Percentiles rank a stretch among this genome's conserved stretches.
Conservation (phyloP, 345 rosid species). For the Pistacia atlantica region DNA sequence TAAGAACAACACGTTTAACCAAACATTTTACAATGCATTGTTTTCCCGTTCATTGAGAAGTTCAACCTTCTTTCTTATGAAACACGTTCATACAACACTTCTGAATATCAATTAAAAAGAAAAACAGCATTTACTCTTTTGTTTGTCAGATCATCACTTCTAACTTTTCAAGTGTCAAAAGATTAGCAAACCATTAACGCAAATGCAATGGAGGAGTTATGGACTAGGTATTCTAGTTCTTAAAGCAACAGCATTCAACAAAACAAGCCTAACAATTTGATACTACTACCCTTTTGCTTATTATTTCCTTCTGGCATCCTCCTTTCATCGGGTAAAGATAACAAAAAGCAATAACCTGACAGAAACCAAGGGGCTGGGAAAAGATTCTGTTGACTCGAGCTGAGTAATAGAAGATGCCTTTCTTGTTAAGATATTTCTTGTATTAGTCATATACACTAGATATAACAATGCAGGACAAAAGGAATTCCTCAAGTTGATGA, state of each 20-base stretch:
- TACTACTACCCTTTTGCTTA: not conserved
- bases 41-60: not conserved
- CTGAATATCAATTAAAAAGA: no score
- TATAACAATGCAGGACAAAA: not conserved
- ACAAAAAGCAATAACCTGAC: not conserved
- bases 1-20: not conserved
- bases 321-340: not conserved
- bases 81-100: no score
- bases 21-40: not conserved
- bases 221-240: no score
- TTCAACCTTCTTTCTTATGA: no score
- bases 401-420: not conserved
- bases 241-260: no score
- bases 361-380: not conserved
- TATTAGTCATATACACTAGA: not conserved
- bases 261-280: not conserved
- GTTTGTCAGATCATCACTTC: no score
- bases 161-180: no score
- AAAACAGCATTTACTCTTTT: no score
- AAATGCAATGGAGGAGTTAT: no score
- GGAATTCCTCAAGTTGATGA: not conserved
- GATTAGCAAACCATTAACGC: no score
- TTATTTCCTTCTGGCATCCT: not conserved
- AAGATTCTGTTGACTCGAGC: not conserved
- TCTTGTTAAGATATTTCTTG: not conserved